Evolutionary conservation across 495 filamentous ascomycete genomes (phyloP).

Genomic region (Talaromyces adpressus): DNA sequence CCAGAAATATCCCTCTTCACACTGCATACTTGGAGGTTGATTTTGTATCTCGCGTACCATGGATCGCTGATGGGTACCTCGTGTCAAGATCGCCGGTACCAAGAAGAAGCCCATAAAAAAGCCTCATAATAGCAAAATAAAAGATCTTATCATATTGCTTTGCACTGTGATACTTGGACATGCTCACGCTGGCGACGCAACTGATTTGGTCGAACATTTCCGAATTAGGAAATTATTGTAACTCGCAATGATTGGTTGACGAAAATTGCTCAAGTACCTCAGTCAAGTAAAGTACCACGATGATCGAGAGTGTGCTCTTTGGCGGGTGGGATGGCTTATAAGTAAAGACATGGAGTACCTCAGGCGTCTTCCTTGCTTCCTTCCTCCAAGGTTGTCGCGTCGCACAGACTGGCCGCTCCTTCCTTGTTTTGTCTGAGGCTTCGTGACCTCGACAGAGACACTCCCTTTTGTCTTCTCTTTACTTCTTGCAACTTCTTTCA

Average conservation of each 20-base stretch:
- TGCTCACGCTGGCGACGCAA: not conserved
- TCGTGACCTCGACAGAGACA: not conserved
- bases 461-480: not conserved
- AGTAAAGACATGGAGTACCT: not conserved
- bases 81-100: not conserved
- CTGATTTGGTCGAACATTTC: not conserved
- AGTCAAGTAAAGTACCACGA: not conserved
- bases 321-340: not conserved
- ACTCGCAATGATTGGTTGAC: not conserved
- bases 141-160: not conserved
- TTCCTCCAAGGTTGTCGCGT: not conserved
- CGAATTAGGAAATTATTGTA: not conserved
- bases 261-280: not conserved
- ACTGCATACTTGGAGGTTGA: not conserved
- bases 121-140: not conserved
- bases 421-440: not conserved
- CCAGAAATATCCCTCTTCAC: not conserved
- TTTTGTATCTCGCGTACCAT: not conserved
- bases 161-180: not conserved
- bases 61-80: not conserved
- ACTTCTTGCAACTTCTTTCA: not conserved
- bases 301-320: not conserved
- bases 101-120: not conserved
- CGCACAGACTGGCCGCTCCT: not conserved
- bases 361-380: not conserved